Evolutionary conservation across 2,329 filamentous ascomycete species (phyloP), one percentile per base, ranked within the genome.

Genomic region (Cladophialophora bantiana): DNA sequence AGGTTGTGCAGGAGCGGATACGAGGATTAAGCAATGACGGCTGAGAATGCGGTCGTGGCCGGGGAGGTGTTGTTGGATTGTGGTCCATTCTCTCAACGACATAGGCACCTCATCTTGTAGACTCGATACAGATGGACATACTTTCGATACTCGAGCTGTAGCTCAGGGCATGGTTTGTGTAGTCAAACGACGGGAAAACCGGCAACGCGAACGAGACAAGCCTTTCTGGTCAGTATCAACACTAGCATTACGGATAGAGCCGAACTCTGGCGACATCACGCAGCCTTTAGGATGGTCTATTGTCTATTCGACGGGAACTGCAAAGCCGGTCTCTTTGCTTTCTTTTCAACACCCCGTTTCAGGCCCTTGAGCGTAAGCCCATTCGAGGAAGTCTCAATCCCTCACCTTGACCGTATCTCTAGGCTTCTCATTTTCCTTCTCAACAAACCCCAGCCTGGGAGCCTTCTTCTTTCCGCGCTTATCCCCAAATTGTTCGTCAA

Each of bases 401-500:
- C 81, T 76, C 38, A 83, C 81, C 58, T 80, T 80, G 42, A 78
- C 77, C 10, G 78, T 75, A 61, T 82, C 79, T 18, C 74, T 64
- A 26, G 67, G 72, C 52, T 74, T 67, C 35, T 78, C 75, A 7
- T 76, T 74, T 20, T 75, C 74, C 20, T 69, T 71, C 2, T 78
- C 78, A 20, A 77, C 77, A 72, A 87, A 87, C 3, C 85, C 85
- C 77, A 83, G 84, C 0, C 80, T 80, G 9, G 77, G 72, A 32
- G 78, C 87, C 78, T 86, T 88, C 76, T 87, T 85, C 72, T 86
- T 86, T 1, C 85, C 87, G 74, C 88, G 90, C 40, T 90, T 86
- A 76, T 97, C 93, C 32, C 95, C 94, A 77, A 94, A 99, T 77
- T 94, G 91, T 80, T 97, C 92, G 76, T 99, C 95, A 75, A 98